phyloP scores from a whole-genome alignment of 2,329 filamentous ascomycete genomes.

The Sporothrix luriei region DNA sequence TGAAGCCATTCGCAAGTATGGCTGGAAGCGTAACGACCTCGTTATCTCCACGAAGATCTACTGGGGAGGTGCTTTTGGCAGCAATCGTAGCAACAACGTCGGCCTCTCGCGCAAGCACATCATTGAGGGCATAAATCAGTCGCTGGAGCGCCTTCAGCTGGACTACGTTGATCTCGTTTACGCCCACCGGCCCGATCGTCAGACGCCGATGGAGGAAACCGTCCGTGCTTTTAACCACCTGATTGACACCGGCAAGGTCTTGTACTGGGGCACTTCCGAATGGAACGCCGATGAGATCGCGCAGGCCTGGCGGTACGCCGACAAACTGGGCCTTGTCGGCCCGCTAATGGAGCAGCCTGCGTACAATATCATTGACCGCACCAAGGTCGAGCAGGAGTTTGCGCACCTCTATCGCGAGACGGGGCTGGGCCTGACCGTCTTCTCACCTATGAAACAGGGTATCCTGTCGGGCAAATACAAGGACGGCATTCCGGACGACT shows the following conservation, averaged over 20 bases:
- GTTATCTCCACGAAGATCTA: slow-evolving; percentile 65
- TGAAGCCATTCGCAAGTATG: slow-evolving; percentile 61
- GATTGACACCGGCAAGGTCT: slow-evolving; percentile 65
- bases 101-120: slow-evolving; percentile 56
- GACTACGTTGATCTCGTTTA: slow-evolving; percentile 69
- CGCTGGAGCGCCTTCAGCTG: slow-evolving; percentile 60
- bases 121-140: slow-evolving; percentile 60
- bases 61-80: slow-evolving; percentile 64
- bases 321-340: slow-evolving; percentile 61
- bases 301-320: slow-evolving; percentile 62
- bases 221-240: slow-evolving; percentile 56
- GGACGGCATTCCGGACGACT: slow-evolving; percentile 62
- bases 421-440: slow-evolving; percentile 57
- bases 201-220: slow-evolving; percentile 64
- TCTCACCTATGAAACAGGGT: slow-evolving; percentile 58
- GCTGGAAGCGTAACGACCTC: slow-evolving; percentile 63
- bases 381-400: slow-evolving; percentile 58
- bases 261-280: slow-evolving; percentile 74
- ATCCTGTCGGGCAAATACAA: slow-evolving; percentile 67
- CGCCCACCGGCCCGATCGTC: slow-evolving; percentile 61
- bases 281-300: slow-evolving; percentile 70
- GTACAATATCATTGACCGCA: slow-evolving; percentile 65
- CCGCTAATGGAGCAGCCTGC: slow-evolving; percentile 69
- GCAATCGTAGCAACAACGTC: slow-evolving; percentile 56
- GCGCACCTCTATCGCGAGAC: slow-evolving; percentile 59